phyloP scores from a whole-genome alignment of 768 basidiomycete species.

The Suillus lakei region DNA sequence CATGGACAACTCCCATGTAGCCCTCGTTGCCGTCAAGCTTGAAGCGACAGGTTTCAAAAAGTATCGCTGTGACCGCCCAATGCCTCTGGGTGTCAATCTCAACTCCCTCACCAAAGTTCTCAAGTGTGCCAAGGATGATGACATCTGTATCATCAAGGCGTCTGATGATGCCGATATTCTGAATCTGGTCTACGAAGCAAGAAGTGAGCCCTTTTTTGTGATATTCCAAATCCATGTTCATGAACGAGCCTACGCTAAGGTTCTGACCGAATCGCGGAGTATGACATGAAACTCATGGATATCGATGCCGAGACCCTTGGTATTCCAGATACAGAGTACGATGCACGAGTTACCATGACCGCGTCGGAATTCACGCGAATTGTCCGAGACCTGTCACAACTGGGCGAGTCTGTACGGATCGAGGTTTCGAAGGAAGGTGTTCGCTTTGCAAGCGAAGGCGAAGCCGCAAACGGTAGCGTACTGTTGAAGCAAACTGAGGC shows the following conservation, averaged over 20 bases:
- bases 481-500: slow-evolving; percentile 78
- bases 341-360: slow-evolving; percentile 88
- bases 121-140: slow-evolving; percentile 97
- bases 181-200: slow-evolving; percentile 88
- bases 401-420: slow-evolving; percentile 95
- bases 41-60: slow-evolving; percentile 78
- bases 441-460: slow-evolving; percentile 90
- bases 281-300: slow-evolving; percentile 99
- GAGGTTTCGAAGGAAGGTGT: slow-evolving; percentile 97
- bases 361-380: slow-evolving; percentile 89
- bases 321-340: slow-evolving; percentile 98
- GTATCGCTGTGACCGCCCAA: slow-evolving; percentile 94
- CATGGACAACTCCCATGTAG: slow-evolving; percentile 99
- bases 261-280: slow-evolving; percentile 93
- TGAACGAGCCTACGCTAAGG: slow-evolving; percentile 46
- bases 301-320: slow-evolving; percentile 94
- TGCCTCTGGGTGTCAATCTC: slow-evolving; percentile 90
- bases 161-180: slow-evolving; percentile 89
- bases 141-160: slow-evolving; percentile 89
- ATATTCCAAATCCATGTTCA: background rate
- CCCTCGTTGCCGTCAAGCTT: slow-evolving; percentile 89
- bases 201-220: slow-evolving; percentile 56
- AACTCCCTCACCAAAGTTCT: slow-evolving; percentile 91
- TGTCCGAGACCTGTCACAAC: slow-evolving; percentile 85
- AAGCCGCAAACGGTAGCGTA: slow-evolving; percentile 90